Conservation (phyloP, 164 flowering plant species). For the Akebia trifoliata region DNA sequence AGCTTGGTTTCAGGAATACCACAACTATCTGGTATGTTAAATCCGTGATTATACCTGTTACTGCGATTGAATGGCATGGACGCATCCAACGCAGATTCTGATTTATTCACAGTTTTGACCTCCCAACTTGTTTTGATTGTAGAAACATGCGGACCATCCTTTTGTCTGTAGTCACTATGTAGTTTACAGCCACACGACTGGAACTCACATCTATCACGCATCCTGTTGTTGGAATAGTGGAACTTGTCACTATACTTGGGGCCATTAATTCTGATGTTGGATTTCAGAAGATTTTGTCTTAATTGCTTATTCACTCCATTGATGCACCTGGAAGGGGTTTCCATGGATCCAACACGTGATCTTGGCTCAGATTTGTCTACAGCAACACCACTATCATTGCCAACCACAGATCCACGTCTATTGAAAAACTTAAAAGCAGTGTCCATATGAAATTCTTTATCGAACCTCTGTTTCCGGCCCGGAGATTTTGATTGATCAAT, state of each 20-base stretch:
- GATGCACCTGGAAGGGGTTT: slow-evolving; percentile 31
- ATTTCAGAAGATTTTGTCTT: slow-evolving; percentile 38
- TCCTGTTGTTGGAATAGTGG: slow-evolving; percentile 40
- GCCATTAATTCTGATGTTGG: slow-evolving; percentile 39
- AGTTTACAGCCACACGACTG: slow-evolving; percentile 62
- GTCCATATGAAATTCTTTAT: slow-evolving; percentile 41
- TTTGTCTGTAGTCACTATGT: slow-evolving; percentile 39
- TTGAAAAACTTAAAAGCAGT: slow-evolving; percentile 44
- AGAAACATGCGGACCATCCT: slow-evolving; percentile 27
- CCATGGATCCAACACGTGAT: slow-evolving; percentile 26
- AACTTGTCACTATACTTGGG: slow-evolving; percentile 51
- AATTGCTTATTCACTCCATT: slow-evolving; percentile 46
- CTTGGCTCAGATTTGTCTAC: slow-evolving; percentile 39
- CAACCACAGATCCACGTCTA: slow-evolving; percentile 29
- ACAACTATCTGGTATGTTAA: slow-evolving; percentile 38
- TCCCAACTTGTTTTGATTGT: slow-evolving; percentile 41
- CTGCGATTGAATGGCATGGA: slow-evolving; percentile 47
- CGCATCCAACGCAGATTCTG: slow-evolving; percentile 45
- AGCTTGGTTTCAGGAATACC: slow-evolving; percentile 51
- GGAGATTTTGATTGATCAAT: slow-evolving; percentile 47
- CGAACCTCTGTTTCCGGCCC: slow-evolving; percentile 39
- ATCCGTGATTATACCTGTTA: slow-evolving; percentile 43
- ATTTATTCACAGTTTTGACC: slow-evolving; percentile 34
- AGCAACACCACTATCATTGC: slow-evolving; percentile 26
- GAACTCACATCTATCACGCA: slow-evolving; percentile 48